Conservation (phyloP, 2,329 filamentous ascomycete species). For the Cladosporium sp. region DNA sequence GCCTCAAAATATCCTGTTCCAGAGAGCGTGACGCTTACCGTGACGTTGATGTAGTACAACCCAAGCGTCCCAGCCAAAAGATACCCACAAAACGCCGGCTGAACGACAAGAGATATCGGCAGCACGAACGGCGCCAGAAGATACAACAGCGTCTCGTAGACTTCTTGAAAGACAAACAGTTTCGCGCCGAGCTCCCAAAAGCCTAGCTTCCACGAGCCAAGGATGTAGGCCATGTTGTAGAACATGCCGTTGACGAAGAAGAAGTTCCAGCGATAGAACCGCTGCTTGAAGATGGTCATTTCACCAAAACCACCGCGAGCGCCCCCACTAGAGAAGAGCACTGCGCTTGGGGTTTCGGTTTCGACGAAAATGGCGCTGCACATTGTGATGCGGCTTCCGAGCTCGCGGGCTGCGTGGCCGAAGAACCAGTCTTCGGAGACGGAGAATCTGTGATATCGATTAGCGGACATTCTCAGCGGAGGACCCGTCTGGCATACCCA, state of each 20-base stretch:
- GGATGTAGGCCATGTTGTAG: slow-evolving; percentile 50
- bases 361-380: slow-evolving; percentile 54
- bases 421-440: slow-evolving; percentile 57
- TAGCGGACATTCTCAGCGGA: background rate
- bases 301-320: slow-evolving; percentile 55
- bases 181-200: slow-evolving; percentile 53
- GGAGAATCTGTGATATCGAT: slow-evolving; percentile 34
- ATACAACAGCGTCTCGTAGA: slow-evolving; percentile 37
- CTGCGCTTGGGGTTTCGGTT: slow-evolving; percentile 48
- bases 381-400: slow-evolving; percentile 40
- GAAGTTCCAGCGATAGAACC: slow-evolving; percentile 55
- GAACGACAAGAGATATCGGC: slow-evolving; percentile 48
- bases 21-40: slow-evolving; percentile 22
- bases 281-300: slow-evolving; percentile 55
- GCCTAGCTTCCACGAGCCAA: slow-evolving; percentile 50
- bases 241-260: slow-evolving; percentile 53
- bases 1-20: background rate
- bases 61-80: slow-evolving; percentile 40
- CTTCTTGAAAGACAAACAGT: slow-evolving; percentile 51
- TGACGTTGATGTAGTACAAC: slow-evolving; percentile 43
- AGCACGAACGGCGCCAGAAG: slow-evolving; percentile 49
- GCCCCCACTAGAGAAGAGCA: slow-evolving; percentile 42
- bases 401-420: slow-evolving; percentile 47
- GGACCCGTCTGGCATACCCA: slow-evolving; percentile 28
- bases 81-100: slow-evolving; percentile 43